phyloP scores from a whole-genome alignment of 768 basidiomycete species.

The Lenzites betulinus region DNA sequence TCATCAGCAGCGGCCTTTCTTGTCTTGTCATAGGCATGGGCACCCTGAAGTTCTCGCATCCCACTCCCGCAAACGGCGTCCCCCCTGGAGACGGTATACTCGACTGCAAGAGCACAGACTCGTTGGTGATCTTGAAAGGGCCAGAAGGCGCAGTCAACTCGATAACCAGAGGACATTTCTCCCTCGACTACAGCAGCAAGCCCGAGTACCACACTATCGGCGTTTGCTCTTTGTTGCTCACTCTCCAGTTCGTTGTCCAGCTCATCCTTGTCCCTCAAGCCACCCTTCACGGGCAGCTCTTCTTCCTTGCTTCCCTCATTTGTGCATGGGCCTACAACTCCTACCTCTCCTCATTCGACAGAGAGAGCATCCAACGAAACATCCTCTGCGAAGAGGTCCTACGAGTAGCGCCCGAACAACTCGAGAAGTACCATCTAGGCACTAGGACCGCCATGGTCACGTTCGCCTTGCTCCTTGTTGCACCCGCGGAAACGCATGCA shows the following conservation, averaged over 20 bases:
- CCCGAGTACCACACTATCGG: constrained; percentile 9
- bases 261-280: constrained; percentile 12
- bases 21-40: constrained; percentile 6
- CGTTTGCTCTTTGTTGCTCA: constrained; percentile 2
- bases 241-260: constrained; percentile 14
- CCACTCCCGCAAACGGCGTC: neutral
- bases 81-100: constrained; percentile 1
- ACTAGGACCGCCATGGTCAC: constrained; percentile 2
- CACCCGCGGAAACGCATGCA: neutral
- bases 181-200: constrained; percentile 7
- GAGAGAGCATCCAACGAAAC: constrained; percentile 1
- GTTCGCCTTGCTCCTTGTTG: neutral
- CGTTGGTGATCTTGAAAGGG: constrained; percentile 1
- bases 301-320: constrained; percentile 7
- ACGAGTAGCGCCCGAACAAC: neutral
- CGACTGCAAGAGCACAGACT: neutral
- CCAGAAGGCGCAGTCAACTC: constrained; percentile 12
- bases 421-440: constrained; percentile 6
- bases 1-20: constrained; percentile 1
- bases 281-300: constrained; percentile 9
- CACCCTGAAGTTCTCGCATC: constrained; percentile 1
- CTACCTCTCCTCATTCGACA: constrained; percentile 8
- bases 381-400: constrained; percentile 5
- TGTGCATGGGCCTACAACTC: constrained; percentile 12
- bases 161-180: constrained; percentile 9